Evolutionary conservation across 495 filamentous ascomycete genomes (phyloP), one percentile per base, ranked within the genome.

Genomic region (Trichocladium uniseriatum): DNA sequence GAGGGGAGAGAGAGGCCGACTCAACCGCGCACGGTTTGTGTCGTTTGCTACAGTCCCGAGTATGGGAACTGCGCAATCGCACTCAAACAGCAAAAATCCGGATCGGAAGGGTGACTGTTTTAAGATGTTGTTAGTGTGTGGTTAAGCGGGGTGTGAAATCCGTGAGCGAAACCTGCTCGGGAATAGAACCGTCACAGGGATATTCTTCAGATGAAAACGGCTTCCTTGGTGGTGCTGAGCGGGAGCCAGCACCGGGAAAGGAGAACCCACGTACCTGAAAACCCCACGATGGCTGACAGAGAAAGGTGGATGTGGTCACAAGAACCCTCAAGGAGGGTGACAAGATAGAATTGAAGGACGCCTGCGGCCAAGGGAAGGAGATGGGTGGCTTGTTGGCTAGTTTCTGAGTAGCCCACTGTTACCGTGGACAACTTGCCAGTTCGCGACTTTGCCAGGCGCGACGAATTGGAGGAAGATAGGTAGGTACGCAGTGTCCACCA

Each of bases 301-400:
- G 19, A 21, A 18, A 21, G 22, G 8, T 16, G 21, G 31, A 48
- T 39, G 35, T 22, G 18, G 36, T 15, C 13, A 40, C 41, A 34
- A 36, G 41, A 40, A 21, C 41, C 36, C 57, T 54, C 28, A 71
- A 68, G 64, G 65, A 64, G 1, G 65, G 64, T 65, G 53, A 57
- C 57, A 59, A 50, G 48, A 61, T 60, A 64, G 68, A 74, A 70
- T 66, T 53, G 64, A 73, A 74, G 72, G 74, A 69, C 72, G 74
- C 74, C 73, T 67, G 74, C 74, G 74, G 69, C 75, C 74, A 68
- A 58, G 52, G 48, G 49, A 43, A 53, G 42, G 43, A 34, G 48
- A 45, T 38, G 34, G 55, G 52, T 48, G 55, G 52, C 51, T 56
- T 59, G 68, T 59, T 62, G 63, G 57, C 57, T 60, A 60, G 57